Conservation (phyloP, 208 protist species). For the Wallacemonas rigidus region DNA sequence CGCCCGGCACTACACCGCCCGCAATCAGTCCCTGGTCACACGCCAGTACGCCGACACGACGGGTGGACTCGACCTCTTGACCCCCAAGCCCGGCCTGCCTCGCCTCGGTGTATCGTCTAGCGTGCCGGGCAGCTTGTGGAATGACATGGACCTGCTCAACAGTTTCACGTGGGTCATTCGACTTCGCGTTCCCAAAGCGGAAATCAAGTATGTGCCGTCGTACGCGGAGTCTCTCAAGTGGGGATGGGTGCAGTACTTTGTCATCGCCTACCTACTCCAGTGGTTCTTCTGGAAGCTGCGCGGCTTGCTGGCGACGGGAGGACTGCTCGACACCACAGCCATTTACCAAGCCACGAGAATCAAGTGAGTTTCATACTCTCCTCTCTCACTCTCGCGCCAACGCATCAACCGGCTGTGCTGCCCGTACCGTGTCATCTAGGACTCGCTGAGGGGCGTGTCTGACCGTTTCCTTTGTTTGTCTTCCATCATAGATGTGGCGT, state of each 20-base stretch:
- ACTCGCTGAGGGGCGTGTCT: no score
- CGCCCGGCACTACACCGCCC: slow-evolving; percentile 47
- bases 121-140: slow-evolving; percentile 38
- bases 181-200: slow-evolving; percentile 52
- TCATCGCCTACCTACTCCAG: slow-evolving; percentile 70
- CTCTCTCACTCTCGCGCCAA: background rate
- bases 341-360: slow-evolving; percentile 30
- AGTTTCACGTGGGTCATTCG: slow-evolving; percentile 72
- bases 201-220: slow-evolving; percentile 64
- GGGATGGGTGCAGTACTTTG: slow-evolving; percentile 86
- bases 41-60: slow-evolving; percentile 31
- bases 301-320: slow-evolving; percentile 56
- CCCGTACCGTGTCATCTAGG: no score
- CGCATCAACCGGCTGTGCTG: no score
- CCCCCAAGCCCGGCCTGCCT: background rate
- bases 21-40: slow-evolving; percentile 63
- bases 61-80: slow-evolving; percentile 57
- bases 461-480: background rate
- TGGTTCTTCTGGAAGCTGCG: slow-evolving; percentile 76
- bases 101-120: slow-evolving; percentile 11
- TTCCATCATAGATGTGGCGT: slow-evolving; percentile 5
- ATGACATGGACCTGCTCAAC: slow-evolving; percentile 64
- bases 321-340: slow-evolving; percentile 56
- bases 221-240: slow-evolving; percentile 76
- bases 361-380: background rate